A percentile compares a stretch with the other conserved stretches of the same genome.
phyloP scores from a whole-genome alignment of 805 yeast genomes.

The Candida fluviatilis region DNA sequence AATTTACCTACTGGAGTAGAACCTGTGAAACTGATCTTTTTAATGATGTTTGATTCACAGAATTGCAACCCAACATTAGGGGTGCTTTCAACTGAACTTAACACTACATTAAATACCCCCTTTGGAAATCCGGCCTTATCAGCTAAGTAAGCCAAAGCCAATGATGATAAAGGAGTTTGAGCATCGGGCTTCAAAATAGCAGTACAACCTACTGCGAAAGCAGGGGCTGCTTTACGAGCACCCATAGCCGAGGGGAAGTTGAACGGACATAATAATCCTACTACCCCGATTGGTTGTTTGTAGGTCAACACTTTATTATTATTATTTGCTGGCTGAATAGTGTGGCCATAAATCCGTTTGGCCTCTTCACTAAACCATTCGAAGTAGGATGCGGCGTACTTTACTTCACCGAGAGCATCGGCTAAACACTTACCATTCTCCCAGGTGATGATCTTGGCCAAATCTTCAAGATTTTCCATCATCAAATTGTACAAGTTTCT shows the following conservation, averaged over 20 bases:
- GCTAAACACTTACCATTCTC: conserved; percentile 57
- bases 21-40: conserved; percentile 74
- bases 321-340: conserved; percentile 51
- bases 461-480: conserved; percentile 52
- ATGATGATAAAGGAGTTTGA: conserved; percentile 57
- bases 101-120: conserved; percentile 52
- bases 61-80: conserved; percentile 51
- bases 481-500: conserved; percentile 48
- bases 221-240: conserved; percentile 61
- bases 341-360: conserved; percentile 50
- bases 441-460: conserved; percentile 53
- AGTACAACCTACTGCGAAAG: conserved; percentile 63
- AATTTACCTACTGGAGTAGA: conserved; percentile 71
- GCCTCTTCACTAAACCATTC: conserved; percentile 53
- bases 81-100: conserved; percentile 44
- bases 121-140: conserved; percentile 59
- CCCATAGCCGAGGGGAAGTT: conserved; percentile 69
- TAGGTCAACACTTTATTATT: conserved; percentile 49
- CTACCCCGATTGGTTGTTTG: conserved; percentile 61
- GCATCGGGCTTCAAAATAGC: conserved; percentile 58
- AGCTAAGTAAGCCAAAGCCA: conserved; percentile 52
- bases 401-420: conserved; percentile 53
- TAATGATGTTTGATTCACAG: conserved; percentile 51
- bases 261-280: conserved; percentile 63
- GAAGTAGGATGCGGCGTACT: conserved; percentile 50